Evolutionary conservation across 352 stramenopile species (phyloP).

Genomic region (Vaucheria bursata): DNA sequence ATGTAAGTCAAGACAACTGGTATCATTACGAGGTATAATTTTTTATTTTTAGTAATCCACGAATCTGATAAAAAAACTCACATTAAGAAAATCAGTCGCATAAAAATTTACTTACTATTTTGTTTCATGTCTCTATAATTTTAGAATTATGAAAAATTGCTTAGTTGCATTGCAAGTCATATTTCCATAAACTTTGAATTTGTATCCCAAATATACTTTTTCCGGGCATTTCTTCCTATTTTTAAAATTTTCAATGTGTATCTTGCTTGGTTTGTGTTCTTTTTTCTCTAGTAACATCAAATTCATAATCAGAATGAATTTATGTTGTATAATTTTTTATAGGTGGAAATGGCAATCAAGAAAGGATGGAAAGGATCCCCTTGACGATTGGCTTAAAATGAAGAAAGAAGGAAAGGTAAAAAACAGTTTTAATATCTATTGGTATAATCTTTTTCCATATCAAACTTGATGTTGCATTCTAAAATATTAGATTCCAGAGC

Average conservation of each 20-base stretch:
- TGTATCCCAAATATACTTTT: no score
- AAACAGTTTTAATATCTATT: slow-evolving; percentile 34
- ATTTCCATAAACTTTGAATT: no score
- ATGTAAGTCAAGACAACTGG: slow-evolving; percentile 5
- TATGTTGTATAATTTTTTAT: no score
- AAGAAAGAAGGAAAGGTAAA: slow-evolving; percentile 30
- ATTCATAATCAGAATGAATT: no score
- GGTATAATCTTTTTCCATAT: slow-evolving; percentile 9
- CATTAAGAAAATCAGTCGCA: background rate
- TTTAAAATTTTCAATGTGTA: no score
- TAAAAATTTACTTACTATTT: background rate
- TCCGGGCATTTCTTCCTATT: no score
- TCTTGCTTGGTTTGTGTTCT: no score
- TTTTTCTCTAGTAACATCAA: no score
- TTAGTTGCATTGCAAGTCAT: no score
- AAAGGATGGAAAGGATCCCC: slow-evolving; percentile 26
- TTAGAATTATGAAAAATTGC: no score
- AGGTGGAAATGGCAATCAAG: slow-evolving; percentile 38
- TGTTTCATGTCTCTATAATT: background rate
- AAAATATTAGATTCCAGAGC: background rate
- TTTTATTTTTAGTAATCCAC: background rate
- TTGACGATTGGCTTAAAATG: slow-evolving; percentile 47
- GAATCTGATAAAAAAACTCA: background rate
- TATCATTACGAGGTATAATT: background rate
- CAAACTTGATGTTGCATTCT: background rate